phyloP scores from a whole-genome alignment of 768 basidiomycete species.

The Neoboletus subvelutipes region DNA sequence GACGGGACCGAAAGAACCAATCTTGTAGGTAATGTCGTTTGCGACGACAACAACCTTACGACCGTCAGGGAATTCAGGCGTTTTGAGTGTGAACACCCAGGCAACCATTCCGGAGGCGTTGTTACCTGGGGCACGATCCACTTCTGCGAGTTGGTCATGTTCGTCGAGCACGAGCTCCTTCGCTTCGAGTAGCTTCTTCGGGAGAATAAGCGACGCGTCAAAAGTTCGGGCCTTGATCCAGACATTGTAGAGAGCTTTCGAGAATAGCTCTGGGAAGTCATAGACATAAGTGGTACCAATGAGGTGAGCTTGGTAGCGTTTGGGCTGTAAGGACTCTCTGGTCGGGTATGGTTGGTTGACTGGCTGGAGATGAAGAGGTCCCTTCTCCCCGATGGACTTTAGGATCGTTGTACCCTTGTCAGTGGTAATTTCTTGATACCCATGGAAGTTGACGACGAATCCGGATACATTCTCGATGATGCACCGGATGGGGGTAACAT shows the following conservation, averaged over 20 bases:
- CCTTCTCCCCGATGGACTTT: constrained; percentile 98
- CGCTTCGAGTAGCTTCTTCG: constrained; percentile 77
- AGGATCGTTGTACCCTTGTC: constrained; percentile 94
- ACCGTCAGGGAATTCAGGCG: constrained; percentile 90
- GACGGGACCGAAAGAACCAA: constrained; percentile 93
- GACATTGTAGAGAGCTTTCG: constrained; percentile 91
- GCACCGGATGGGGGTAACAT: constrained; percentile 93
- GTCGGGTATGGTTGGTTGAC: constrained; percentile 93
- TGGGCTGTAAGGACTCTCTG: constrained; percentile 97
- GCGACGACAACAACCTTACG: constrained; percentile 88
- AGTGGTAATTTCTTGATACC: constrained; percentile 96
- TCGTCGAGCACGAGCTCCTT: constrained; percentile 94
- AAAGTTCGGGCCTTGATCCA: constrained; percentile 74
- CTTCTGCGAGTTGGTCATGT: constrained; percentile 85
- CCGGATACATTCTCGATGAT: constrained; percentile 99
- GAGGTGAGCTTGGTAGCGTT: constrained; percentile 98
- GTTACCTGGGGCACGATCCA: constrained; percentile 89
- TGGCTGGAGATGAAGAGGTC: constrained; percentile 93
- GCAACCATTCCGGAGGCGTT: constrained; percentile 98
- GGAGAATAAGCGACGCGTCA: constrained; percentile 66
- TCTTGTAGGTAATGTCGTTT: constrained; percentile 98
- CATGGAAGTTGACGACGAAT: constrained; percentile 97
- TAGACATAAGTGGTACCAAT: constrained; percentile 99
- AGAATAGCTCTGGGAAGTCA: constrained; percentile 99
- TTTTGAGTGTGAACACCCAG: constrained; percentile 91